Base-by-base conservation (phyloP, 202 grass and related monocot genomes). In the Miscanthus sacchariflorus region DNA sequence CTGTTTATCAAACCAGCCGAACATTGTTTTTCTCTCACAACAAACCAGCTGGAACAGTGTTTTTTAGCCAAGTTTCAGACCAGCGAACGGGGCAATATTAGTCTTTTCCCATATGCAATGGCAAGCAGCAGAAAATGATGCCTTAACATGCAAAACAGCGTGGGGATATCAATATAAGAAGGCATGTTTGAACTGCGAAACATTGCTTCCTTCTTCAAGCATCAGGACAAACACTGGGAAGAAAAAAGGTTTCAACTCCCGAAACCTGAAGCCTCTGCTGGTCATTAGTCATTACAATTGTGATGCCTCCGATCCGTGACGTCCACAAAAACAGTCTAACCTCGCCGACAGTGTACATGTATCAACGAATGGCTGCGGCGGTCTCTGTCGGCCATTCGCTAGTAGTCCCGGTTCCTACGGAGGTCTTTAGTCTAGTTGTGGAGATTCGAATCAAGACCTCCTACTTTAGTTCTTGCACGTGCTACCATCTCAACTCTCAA, bases 301-400 rank as follows among this genome's bases (percentile, higher is more conserved):
- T 28, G 49, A 40, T 35, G 59, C 58, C 65, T 13, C 2, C 13
- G 7, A 10, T 24, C 9, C 14, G 18, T 72, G 48, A n/a, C 65
- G 36, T 72, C 24, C 15, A 15, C 6, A 19, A 30, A 36, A 59
- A n/a, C 0, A 45, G 63, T 77, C 39, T 54, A 18, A 12, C 6
- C 71, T 83, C 39, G 79, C 64, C 65, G 72, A 86, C 79, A 90
- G 7, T 38, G 56, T 3, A 19, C 6, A 58, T 58, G 63, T 49
- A 64, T 72, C 74, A 40, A 79, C 59, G 28, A 28, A 5, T 9
- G 21, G 25, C 21, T 0, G 19, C 18, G 3, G 72, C 15, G 36
- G 36, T 70, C 71, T 66, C 1, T 52, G 28, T 25, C 35, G 25
- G 33, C 68, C 10, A 68, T 80, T 43, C 30, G 30, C 30, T 33